Conservation (phyloP, 2,329 filamentous ascomycete genomes). For the Hypoxylon sp. region DNA sequence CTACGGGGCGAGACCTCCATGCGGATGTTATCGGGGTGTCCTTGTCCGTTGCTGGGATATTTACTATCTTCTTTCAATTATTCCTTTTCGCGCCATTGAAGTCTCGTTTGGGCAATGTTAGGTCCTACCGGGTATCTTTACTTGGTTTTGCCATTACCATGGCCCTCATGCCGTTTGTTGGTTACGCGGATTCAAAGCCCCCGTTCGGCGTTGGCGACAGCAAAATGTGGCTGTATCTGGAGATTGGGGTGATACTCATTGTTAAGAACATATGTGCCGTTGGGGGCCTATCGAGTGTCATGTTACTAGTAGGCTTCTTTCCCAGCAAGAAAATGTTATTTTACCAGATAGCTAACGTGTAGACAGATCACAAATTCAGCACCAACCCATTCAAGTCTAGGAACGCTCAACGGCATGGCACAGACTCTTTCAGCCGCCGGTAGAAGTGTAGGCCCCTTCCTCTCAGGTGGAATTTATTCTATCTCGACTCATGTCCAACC, state of each 20-base stretch:
- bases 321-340: neutral
- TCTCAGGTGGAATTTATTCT: slow-evolving; percentile 89
- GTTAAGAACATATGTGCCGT: slow-evolving; percentile 93
- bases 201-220: slow-evolving; percentile 72
- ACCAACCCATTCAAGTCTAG: slow-evolving; percentile 86
- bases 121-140: slow-evolving; percentile 84
- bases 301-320: slow-evolving; percentile 78
- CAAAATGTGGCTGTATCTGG: slow-evolving; percentile 80
- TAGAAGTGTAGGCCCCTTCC: slow-evolving; percentile 87
- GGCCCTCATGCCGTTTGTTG: slow-evolving; percentile 89
- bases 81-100: slow-evolving; percentile 86
- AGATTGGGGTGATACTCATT: slow-evolving; percentile 84
- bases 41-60: slow-evolving; percentile 84
- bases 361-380: slow-evolving; percentile 88
- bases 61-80: slow-evolving; percentile 92
- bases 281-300: slow-evolving; percentile 88
- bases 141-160: slow-evolving; percentile 87
- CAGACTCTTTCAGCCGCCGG: slow-evolving; percentile 94
- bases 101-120: slow-evolving; percentile 84
- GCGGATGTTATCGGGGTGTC: slow-evolving; percentile 88
- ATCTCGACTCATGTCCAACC: slow-evolving; percentile 79
- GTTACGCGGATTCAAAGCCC: slow-evolving; percentile 75
- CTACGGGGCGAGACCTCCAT: slow-evolving; percentile 81
- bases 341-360: slow-evolving; percentile 15
- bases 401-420: slow-evolving; percentile 91